These are phyloP conservation scores for Hypoxylon subgilvum DNA, from an alignment of 495 filamentous ascomycete genomes.

Conservation along the genomic window DNA sequence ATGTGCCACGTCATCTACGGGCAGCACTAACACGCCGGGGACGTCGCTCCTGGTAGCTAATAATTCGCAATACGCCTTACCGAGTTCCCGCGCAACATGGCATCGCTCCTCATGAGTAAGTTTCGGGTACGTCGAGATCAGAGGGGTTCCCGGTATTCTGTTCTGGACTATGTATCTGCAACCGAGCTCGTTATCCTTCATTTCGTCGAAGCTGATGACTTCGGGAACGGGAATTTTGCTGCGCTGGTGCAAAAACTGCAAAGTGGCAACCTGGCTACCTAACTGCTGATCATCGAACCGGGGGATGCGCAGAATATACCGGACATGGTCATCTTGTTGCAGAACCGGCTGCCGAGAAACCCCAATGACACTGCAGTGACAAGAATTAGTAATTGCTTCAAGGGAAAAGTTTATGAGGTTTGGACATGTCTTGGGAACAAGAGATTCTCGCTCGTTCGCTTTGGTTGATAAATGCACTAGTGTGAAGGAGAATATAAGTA, in stretches of 20 bases:
- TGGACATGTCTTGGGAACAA: too few species aligned
- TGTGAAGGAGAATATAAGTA: slow-evolving; percentile 1
- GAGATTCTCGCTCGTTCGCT: background rate
- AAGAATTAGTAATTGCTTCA: too few species aligned
- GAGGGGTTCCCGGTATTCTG: background rate
- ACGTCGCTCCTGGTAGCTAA: background rate
- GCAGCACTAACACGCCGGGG: background rate
- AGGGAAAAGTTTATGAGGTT: too few species aligned
- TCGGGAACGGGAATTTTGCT: background rate
- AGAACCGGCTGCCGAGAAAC: background rate
- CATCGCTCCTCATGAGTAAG: slow-evolving; percentile 6
- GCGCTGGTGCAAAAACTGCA: background rate
- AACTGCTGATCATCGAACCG: background rate
- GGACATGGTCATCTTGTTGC: background rate
- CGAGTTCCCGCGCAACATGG: slow-evolving; percentile 8
- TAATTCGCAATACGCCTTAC: slow-evolving; percentile 1
- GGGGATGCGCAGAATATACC: slow-evolving; percentile 14
- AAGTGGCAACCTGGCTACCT: background rate
- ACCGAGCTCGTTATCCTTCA: slow-evolving; percentile 1
- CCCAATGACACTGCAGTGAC: too few species aligned
- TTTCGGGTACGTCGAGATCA: background rate
- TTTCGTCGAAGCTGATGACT: background rate
- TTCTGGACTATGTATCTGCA: slow-evolving; percentile 6
- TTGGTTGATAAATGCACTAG: too few species aligned
- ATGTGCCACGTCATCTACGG: background rate